A percentile compares a stretch with the other conserved stretches of the same genome.
phyloP scores from a whole-genome alignment of 2,329 filamentous ascomycete species.

The Fusarium illudens region DNA sequence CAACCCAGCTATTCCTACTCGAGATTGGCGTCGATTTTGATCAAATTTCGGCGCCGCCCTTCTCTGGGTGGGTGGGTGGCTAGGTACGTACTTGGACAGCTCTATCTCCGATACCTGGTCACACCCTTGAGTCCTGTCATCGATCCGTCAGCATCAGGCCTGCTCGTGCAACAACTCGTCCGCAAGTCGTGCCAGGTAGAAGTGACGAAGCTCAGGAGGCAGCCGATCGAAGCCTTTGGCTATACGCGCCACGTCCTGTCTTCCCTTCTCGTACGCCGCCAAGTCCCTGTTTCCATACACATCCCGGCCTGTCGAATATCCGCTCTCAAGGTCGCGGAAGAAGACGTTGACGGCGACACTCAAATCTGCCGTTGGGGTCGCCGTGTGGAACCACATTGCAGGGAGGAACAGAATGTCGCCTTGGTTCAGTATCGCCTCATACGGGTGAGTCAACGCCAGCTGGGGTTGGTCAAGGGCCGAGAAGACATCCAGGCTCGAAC shows the following conservation, averaged over 20 bases:
- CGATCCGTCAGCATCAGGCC: constrained; percentile 2
- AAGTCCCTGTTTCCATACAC: constrained; percentile 90
- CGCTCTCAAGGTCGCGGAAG: constrained; percentile 74
- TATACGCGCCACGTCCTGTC: constrained; percentile 75
- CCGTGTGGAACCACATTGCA: constrained; percentile 84
- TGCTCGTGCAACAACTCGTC: constrained; percentile 64
- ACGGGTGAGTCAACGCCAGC: constrained; percentile 64
- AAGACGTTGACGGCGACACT: constrained; percentile 91
- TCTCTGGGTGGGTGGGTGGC: background rate
- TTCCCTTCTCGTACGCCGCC: constrained; percentile 82
- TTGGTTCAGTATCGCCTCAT: constrained; percentile 70
- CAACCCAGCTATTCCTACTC: background rate
- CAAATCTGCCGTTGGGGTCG: constrained; percentile 63
- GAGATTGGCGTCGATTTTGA: background rate
- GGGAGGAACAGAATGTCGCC: constrained; percentile 86
- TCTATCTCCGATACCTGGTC: background rate
- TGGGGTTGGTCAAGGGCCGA: constrained; percentile 52
- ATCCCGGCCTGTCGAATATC: constrained; percentile 79
- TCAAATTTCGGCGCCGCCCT: background rate
- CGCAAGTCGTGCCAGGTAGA: constrained; percentile 78
- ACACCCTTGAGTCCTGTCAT: background rate
- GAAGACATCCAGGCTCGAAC: constrained; percentile 80
- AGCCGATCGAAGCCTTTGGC: constrained; percentile 69
- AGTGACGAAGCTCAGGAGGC: constrained; percentile 72
- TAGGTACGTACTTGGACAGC: background rate